phyloP scores from a whole-genome alignment of 352 stramenopile species.

The Globisporangium nunn region DNA sequence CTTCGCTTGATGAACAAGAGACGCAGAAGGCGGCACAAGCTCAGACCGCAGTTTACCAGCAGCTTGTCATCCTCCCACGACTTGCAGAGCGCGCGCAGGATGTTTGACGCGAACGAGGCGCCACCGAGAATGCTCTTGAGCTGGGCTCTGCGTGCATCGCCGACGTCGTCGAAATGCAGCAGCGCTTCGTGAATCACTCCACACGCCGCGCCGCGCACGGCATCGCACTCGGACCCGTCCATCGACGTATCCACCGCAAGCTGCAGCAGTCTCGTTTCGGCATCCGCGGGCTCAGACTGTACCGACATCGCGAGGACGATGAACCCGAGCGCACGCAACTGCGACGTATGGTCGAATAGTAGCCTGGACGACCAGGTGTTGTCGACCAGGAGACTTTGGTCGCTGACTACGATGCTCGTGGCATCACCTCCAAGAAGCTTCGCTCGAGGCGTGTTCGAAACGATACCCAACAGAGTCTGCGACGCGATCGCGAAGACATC shows the following conservation, averaged over 20 bases:
- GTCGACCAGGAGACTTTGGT: slow-evolving; percentile 28
- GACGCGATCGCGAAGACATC: slow-evolving; percentile 29
- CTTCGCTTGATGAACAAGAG: slow-evolving; percentile 19
- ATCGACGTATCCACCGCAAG: slow-evolving; percentile 40
- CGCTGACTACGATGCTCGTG: slow-evolving; percentile 23
- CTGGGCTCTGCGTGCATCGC: slow-evolving; percentile 10
- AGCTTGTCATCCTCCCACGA: slow-evolving; percentile 24
- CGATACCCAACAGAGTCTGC: slow-evolving; percentile 31
- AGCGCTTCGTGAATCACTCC: slow-evolving; percentile 22
- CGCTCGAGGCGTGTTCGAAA: slow-evolving; percentile 18
- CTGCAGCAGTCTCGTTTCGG: slow-evolving; percentile 19
- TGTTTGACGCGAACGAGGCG: slow-evolving; percentile 12
- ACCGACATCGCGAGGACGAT: slow-evolving; percentile 12
- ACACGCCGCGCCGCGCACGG: slow-evolving; percentile 40
- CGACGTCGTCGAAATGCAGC: slow-evolving; percentile 13
- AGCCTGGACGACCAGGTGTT: slow-evolving; percentile 45
- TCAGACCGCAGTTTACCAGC: slow-evolving; percentile 14
- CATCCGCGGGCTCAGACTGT: background rate
- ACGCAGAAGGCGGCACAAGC: slow-evolving; percentile 26
- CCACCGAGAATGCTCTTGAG: slow-evolving; percentile 18
- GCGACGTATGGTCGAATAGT: slow-evolving; percentile 51
- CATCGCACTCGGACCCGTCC: slow-evolving; percentile 46
- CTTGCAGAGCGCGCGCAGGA: slow-evolving; percentile 16
- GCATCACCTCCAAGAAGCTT: slow-evolving; percentile 12
- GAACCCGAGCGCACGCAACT: slow-evolving; percentile 42